These are phyloP conservation scores for Anthracocystis walkeri DNA, from an alignment of 1,284 basidiomycete species.

Conservation along the genomic window DNA sequence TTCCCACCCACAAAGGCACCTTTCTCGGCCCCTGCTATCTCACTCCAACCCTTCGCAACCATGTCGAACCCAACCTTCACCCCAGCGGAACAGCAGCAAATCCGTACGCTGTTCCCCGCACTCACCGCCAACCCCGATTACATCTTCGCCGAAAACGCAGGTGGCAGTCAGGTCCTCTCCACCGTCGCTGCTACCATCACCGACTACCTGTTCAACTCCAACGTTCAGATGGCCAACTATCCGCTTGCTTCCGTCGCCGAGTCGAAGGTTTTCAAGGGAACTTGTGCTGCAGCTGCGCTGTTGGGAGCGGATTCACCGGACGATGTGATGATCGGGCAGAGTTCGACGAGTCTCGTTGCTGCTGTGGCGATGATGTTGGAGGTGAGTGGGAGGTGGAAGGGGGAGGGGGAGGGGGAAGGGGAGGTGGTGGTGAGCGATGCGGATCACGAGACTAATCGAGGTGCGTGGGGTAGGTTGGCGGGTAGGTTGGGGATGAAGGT, in stretches of 20 bases:
- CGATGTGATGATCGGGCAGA: slow-evolving; percentile 77
- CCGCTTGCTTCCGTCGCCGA: slow-evolving; percentile 75
- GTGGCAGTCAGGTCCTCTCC: slow-evolving; percentile 76
- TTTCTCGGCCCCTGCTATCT: no score
- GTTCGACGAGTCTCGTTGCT: slow-evolving; percentile 46
- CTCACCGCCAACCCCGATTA: slow-evolving; percentile 4
- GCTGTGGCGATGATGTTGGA: slow-evolving; percentile 46
- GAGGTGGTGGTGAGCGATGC: slow-evolving; percentile 79
- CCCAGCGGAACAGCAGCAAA: slow-evolving; percentile 1
- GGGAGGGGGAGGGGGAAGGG: slow-evolving; percentile 73
- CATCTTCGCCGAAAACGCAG: slow-evolving; percentile 81
- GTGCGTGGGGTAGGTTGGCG: slow-evolving; percentile 81
- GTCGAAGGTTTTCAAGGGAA: slow-evolving; percentile 73
- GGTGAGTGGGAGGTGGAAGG: slow-evolving; percentile 74
- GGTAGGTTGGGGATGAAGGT: slow-evolving; percentile 74
- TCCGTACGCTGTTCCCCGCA: slow-evolving; percentile 28
- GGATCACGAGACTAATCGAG: slow-evolving; percentile 86
- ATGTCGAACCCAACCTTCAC: slow-evolving; percentile 1
- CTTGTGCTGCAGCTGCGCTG: slow-evolving; percentile 74
- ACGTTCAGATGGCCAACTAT: slow-evolving; percentile 79
- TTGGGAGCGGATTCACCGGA: slow-evolving; percentile 76
- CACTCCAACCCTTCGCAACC: neutral
- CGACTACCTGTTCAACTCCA: slow-evolving; percentile 78
- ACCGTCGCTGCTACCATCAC: slow-evolving; percentile 75
- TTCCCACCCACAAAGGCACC: neutral